These are phyloP conservation scores for Teratosphaeria zuluensis DNA, from an alignment of 2,329 filamentous ascomycete genomes.

Conservation along the genomic window DNA sequence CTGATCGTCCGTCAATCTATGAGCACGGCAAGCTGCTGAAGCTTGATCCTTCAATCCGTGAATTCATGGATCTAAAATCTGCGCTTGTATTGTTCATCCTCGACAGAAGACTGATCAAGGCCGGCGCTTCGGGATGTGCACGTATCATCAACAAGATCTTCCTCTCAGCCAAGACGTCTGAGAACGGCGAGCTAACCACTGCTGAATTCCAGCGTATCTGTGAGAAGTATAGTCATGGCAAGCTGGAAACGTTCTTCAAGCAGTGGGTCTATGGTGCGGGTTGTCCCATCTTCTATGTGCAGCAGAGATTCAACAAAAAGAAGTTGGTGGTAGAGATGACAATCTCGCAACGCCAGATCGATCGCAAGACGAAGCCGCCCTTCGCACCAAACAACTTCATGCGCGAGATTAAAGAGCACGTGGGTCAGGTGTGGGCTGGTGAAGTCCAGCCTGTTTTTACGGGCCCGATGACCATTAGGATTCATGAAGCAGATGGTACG, in stretches of 20 bases:
- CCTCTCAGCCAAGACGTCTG: slow-evolving; percentile 71
- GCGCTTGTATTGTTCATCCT: slow-evolving; percentile 87
- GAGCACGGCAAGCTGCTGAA: slow-evolving; percentile 69
- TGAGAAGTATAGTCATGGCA: slow-evolving; percentile 79
- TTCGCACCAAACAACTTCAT: slow-evolving; percentile 70
- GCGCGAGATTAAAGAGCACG: slow-evolving; percentile 71
- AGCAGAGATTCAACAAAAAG: slow-evolving; percentile 94
- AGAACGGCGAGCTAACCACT: slow-evolving; percentile 59
- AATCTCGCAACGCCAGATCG: slow-evolving; percentile 64
- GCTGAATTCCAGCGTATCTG: slow-evolving; percentile 72
- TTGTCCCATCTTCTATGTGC: slow-evolving; percentile 77
- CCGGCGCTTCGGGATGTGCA: slow-evolving; percentile 71
- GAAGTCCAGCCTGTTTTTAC: slow-evolving; percentile 60
- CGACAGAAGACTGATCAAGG: slow-evolving; percentile 82
- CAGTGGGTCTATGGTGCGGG: slow-evolving; percentile 88
- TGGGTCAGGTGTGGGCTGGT: slow-evolving; percentile 61
- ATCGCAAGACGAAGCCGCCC: slow-evolving; percentile 45
- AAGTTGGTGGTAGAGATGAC: slow-evolving; percentile 87
- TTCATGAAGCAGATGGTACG: slow-evolving; percentile 95
- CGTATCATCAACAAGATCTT: slow-evolving; percentile 81
- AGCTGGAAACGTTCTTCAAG: slow-evolving; percentile 81
- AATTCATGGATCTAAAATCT: slow-evolving; percentile 86
- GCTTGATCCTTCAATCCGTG: slow-evolving; percentile 73
- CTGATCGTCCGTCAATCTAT: slow-evolving; percentile 70
- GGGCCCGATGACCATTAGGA: slow-evolving; percentile 93